phyloP scores from a whole-genome alignment of 352 stramenopile species.

The Lagenidium giganteum region DNA sequence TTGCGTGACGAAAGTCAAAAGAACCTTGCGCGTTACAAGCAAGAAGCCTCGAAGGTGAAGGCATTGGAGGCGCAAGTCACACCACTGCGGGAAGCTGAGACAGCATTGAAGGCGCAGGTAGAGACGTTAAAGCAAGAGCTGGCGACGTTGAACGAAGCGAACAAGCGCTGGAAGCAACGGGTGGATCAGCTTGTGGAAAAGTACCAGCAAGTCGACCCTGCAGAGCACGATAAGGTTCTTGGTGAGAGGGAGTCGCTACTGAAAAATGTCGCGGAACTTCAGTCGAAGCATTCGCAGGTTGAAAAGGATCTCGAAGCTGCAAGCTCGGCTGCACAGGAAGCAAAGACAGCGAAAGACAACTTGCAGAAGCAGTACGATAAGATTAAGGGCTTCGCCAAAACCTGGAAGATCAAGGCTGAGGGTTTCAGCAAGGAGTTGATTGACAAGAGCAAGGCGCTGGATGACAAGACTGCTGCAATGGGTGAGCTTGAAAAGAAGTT shows the following conservation, averaged over 20 bases:
- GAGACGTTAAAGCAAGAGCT: constrained; percentile 49
- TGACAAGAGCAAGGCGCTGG: constrained; percentile 51
- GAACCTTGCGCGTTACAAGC: constrained; percentile 35
- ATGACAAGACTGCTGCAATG: constrained; percentile 28
- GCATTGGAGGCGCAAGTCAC: constrained; percentile 35
- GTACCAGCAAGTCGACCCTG: constrained; percentile 68
- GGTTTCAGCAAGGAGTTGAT: constrained; percentile 38
- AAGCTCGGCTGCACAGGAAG: constrained; percentile 42
- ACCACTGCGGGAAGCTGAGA: constrained; percentile 35
- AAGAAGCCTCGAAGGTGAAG: constrained; percentile 34
- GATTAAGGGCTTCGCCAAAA: constrained; percentile 69
- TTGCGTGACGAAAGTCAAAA: constrained; percentile 58
- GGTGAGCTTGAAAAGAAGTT: constrained; percentile 32
- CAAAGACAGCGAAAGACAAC: constrained; percentile 53
- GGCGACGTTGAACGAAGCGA: constrained; percentile 47
- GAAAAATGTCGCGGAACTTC: constrained; percentile 33
- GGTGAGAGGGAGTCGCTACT: constrained; percentile 44
- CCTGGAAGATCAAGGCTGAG: constrained; percentile 67
- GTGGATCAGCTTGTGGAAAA: constrained; percentile 71
- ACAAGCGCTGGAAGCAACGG: constrained; percentile 65
- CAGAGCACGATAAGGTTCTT: constrained; percentile 50
- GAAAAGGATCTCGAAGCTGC: constrained; percentile 15
- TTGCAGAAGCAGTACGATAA: constrained; percentile 63
- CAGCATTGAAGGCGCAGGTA: constrained; percentile 32
- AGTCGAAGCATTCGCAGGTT: constrained; percentile 27